Evolutionary conservation across 2,329 filamentous ascomycete species (phyloP).

Genomic region (Fusarium haematococcum): DNA sequence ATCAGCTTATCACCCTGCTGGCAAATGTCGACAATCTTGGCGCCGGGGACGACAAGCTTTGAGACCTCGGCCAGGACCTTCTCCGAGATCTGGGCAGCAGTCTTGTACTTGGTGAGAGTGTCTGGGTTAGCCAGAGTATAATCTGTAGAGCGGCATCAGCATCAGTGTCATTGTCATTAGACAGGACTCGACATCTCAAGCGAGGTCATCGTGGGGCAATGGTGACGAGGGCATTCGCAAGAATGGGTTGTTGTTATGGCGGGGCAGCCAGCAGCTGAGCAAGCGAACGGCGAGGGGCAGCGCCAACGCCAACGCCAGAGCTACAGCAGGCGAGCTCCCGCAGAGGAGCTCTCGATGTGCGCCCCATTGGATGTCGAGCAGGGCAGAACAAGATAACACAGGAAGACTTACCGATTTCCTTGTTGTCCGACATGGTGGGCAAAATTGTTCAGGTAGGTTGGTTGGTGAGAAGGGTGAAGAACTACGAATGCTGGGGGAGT

Average conservation of each 20-base stretch:
- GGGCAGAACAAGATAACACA: background rate
- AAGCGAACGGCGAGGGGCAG: constrained; percentile 41
- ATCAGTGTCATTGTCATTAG: background rate
- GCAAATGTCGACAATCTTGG: constrained; percentile 94
- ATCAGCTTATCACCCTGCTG: constrained; percentile 95
- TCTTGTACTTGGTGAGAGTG: constrained; percentile 99
- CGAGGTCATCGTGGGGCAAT: constrained; percentile 32
- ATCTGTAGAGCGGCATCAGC: constrained; percentile 65
- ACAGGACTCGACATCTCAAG: background rate
- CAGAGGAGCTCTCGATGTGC: background rate
- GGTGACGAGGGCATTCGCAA: constrained; percentile 40
- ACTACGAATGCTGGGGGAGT: constrained; percentile 34
- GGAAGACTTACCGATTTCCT: constrained; percentile 57
- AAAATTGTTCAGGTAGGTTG: constrained; percentile 32
- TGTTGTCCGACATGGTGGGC: constrained; percentile 59
- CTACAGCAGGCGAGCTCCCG: constrained; percentile 14
- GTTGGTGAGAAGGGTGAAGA: constrained; percentile 36
- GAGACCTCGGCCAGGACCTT: constrained; percentile 91
- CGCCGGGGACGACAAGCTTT: constrained; percentile 80
- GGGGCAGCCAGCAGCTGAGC: constrained; percentile 36
- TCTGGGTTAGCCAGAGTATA: constrained; percentile 92
- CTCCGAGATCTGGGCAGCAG: constrained; percentile 92
- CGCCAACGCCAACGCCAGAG: constrained; percentile 15
- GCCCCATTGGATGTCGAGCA: background rate
- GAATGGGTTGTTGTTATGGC: constrained; percentile 40